These are phyloP conservation scores for Wickerhamiella australiensis DNA, from an alignment of 805 yeast species.

Conservation along the genomic window DNA sequence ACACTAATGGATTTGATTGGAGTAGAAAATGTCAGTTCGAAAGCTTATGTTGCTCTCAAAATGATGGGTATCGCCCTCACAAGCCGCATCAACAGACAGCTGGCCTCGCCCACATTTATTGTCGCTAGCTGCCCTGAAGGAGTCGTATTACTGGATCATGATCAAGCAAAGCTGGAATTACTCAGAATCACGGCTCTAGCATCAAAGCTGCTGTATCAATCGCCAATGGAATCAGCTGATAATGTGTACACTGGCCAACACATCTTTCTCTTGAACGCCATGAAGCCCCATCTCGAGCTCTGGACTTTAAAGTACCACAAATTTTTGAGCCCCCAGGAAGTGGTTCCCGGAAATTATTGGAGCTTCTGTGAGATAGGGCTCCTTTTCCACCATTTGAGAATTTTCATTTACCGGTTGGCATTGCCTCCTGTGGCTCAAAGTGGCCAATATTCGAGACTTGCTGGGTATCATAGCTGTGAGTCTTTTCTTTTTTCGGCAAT, in stretches of 20 bases:
- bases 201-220: conserved; percentile 67
- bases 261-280: conserved; percentile 54
- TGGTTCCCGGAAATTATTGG: conserved; percentile 9
- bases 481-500: conserved; percentile 37
- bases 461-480: neutral
- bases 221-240: conserved; percentile 28
- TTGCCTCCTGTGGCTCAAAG: neutral
- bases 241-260: conserved; percentile 32
- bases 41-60: neutral
- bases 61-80: neutral
- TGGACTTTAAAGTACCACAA: conserved; percentile 55
- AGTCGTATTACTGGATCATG: conserved; percentile 40
- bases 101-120: neutral
- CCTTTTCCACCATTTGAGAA: conserved; percentile 4
- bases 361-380: conserved; percentile 15
- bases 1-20: neutral
- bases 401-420: conserved; percentile 26
- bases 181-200: conserved; percentile 69
- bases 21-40: neutral
- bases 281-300: conserved; percentile 63
- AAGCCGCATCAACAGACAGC: neutral
- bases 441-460: too few species aligned
- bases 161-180: conserved; percentile 69
- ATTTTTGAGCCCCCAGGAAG: too few species aligned
- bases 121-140: conserved; percentile 13